These are phyloP conservation scores for Chytriomyces confervae DNA, from an alignment of 192 early-diverging fungal genomes.

Conservation along the genomic window DNA sequence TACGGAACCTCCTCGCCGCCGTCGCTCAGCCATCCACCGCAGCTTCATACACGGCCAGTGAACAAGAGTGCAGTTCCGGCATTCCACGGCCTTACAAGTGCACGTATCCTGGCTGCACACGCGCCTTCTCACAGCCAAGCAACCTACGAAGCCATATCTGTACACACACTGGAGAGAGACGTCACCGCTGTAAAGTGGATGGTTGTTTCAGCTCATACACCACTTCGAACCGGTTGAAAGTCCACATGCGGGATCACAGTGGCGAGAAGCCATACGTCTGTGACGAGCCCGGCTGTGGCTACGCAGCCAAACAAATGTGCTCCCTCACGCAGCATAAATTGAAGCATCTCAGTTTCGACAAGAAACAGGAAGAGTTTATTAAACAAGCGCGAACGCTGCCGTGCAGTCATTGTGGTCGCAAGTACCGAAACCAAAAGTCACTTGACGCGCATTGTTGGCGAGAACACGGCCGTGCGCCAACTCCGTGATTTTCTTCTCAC, in stretches of 20 bases:
- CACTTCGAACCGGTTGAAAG: not conserved
- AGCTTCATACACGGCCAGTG: too few species aligned
- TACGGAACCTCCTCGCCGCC: too few species aligned
- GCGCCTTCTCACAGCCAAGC: too few species aligned
- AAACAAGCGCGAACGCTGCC: not conserved
- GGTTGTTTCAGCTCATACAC: not conserved
- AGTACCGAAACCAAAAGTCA: not conserved
- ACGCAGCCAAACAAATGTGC: not conserved
- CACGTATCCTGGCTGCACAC: too few species aligned
- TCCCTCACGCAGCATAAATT: not conserved
- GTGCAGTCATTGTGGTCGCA: constrained; percentile 3
- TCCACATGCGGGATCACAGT: constrained; percentile 12
- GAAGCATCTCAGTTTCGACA: not conserved
- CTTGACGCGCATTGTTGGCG: constrained; percentile 17
- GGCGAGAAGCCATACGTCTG: constrained; percentile 42
- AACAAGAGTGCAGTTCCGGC: too few species aligned
- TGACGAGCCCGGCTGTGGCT: constrained; percentile 30
- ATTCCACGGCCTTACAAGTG: too few species aligned
- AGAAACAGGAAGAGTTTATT: not conserved
- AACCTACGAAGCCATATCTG: too few species aligned
- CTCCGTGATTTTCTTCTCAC: not conserved
- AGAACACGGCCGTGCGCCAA: not conserved
- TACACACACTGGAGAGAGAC: too few species aligned
- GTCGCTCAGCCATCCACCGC: too few species aligned
- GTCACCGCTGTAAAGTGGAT: too few species aligned